Evolutionary conservation across 768 basidiomycete genomes (phyloP), one percentile per base, ranked within the genome.

Genomic region (Russula brevipes): DNA sequence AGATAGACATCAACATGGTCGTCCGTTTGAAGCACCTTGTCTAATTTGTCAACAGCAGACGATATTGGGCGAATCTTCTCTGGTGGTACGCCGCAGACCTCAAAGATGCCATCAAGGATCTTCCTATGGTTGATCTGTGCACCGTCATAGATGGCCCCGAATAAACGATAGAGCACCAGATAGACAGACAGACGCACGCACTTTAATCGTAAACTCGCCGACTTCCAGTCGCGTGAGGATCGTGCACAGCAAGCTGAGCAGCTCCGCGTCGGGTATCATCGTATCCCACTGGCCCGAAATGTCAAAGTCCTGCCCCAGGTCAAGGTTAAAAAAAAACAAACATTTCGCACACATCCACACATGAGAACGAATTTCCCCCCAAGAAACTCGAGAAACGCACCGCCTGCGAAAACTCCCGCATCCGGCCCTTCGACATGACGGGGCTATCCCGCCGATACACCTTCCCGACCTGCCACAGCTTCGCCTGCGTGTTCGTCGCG

Each of bases 381-480:
- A 42, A 42, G 16, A 14, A 30, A 64, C 46, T 2, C 14, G 7
- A 53, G 19, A 4, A 14, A 77, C 85, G 68, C 68, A 94, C 93
- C 66, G 96, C 97, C 75, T 99, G 97, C 70, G 89, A 92, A 71
- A 99, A 99, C 77, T 99, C 97, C 63, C 97, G 84, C 95, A 99
- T 97, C 33, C 97, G 81, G 0, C 97, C 97, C 78, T 99, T 99
- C 35, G 87, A 89, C 88, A 98, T 94, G 60, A 95, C 95, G 0
- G 97, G 97, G 67, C 87, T 93, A 75, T 99, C 97, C 72, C 97
- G 79, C 65, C 97, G 80, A 75, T 98, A 99, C 19, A 99, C 97
- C 76, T 98, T 99, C n/a, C 94, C 95, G 55, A 99, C 87, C 74
- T 98, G 97, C 87, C 94, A 99, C 14, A 98, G 73, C 76, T 98